Percentiles rank a stretch among this genome's conserved stretches.
These are phyloP conservation scores for Didymella arachidicola DNA, from an alignment of 2,329 filamentous ascomycete genomes.

Conservation along the genomic window DNA sequence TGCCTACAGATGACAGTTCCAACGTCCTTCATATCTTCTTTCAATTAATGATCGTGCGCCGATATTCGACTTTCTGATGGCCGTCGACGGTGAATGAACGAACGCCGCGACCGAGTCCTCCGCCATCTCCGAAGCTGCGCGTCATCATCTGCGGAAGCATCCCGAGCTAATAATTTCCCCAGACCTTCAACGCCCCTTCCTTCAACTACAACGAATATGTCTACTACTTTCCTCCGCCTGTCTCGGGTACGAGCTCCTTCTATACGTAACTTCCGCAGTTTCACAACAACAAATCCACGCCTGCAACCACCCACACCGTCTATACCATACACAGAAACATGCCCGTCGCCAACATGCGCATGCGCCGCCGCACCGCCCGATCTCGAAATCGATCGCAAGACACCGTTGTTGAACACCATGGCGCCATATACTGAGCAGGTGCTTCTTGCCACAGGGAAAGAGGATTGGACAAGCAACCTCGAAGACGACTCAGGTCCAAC, in stretches of 20 bases:
- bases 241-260: neutral
- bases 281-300: conserved; percentile 15
- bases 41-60: no score
- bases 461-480: conserved; percentile 84
- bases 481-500: conserved; percentile 73
- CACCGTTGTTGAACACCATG: conserved; percentile 77
- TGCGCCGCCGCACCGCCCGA: conserved; percentile 73
- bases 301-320: conserved; percentile 13
- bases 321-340: conserved; percentile 53
- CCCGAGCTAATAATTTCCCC: conserved; percentile 13
- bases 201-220: conserved; percentile 3
- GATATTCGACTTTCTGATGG: no score
- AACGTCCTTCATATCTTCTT: no score
- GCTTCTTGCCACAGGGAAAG: conserved; percentile 79
- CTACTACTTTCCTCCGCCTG: conserved; percentile 2
- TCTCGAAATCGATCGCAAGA: conserved; percentile 76
- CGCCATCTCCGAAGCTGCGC: conserved; percentile 16
- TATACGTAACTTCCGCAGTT: conserved; percentile 7
- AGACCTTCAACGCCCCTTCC: neutral
- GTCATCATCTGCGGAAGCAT: conserved; percentile 10
- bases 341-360: conserved; percentile 77
- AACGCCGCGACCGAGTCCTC: conserved; percentile 5
- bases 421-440: conserved; percentile 82
- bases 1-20: no score
- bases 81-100: neutral